A percentile compares a stretch with the other conserved stretches of the same genome.
These are phyloP conservation scores for Globisporangium nodosum DNA, from an alignment of 352 stramenopile genomes.

Conservation along the genomic window DNA sequence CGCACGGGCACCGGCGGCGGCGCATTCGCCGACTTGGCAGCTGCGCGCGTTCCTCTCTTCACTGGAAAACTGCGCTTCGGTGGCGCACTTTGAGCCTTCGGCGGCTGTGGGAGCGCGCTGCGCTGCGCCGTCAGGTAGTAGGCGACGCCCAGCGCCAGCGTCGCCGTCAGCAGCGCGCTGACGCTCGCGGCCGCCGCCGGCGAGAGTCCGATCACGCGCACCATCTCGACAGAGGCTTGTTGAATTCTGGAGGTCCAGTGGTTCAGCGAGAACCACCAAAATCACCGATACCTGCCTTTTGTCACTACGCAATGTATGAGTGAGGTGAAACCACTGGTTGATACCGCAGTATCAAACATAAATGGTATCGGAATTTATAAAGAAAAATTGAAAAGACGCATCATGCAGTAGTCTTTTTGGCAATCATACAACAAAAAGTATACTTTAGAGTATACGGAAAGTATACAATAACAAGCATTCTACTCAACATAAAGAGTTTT, in stretches of 20 bases:
- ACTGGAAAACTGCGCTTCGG: not conserved
- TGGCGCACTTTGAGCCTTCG: conserved; percentile 8
- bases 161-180: conserved; percentile 45
- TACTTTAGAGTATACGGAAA: no score
- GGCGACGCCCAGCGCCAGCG: conserved; percentile 34
- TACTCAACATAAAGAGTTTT: no score
- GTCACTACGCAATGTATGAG: no score
- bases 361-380: no score
- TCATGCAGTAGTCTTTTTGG: no score
- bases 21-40: conserved; percentile 3
- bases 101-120: not conserved
- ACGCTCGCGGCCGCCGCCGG: conserved; percentile 25
- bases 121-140: conserved; percentile 23
- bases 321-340: no score
- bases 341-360: no score
- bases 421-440: no score
- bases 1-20: conserved; percentile 41
- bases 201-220: conserved; percentile 24
- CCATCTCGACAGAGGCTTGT: conserved; percentile 4
- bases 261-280: not conserved
- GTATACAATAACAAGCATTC: no score
- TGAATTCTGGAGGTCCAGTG: not conserved
- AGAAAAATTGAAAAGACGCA: no score
- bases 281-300: not conserved
- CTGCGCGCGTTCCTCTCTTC: conserved; percentile 7